Percentiles rank a stretch among this genome's conserved stretches.
Evolutionary conservation across 1,284 basidiomycete genomes (phyloP).

Genomic region (Macrocybe sp.): DNA sequence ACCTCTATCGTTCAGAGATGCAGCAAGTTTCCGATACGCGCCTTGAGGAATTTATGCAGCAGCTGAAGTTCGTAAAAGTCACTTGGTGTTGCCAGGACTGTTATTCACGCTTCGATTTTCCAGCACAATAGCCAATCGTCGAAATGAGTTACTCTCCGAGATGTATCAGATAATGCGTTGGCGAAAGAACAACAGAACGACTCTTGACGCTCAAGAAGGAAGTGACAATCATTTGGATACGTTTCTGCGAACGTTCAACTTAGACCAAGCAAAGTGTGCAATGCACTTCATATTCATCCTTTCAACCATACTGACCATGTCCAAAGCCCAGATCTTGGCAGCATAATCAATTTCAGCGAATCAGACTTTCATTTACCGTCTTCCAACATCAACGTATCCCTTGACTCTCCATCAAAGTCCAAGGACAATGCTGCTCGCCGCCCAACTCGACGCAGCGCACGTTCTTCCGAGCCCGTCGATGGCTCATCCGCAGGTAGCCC

Average conservation of each 20-base stretch:
- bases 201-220: constrained; percentile 32
- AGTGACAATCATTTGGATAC: constrained; percentile 38
- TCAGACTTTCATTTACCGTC: constrained; percentile 10
- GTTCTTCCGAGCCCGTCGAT: no score
- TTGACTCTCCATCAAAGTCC: no score
- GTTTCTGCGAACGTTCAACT: constrained; percentile 51
- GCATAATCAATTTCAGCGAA: constrained; percentile 27
- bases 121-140: constrained; percentile 54
- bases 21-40: no score
- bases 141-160: constrained; percentile 63
- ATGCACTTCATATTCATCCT: constrained; percentile 2
- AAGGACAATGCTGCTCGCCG: no score
- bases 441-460: no score
- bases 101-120: neutral
- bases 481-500: constrained; percentile 1
- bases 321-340: constrained; percentile 27
- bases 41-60: constrained; percentile 52
- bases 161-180: constrained; percentile 60
- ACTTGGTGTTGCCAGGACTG: neutral
- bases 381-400: neutral
- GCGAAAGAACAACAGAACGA: constrained; percentile 37
- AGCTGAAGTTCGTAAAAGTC: constrained; percentile 37
- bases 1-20: constrained; percentile 6
- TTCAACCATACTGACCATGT: constrained; percentile 6
- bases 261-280: constrained; percentile 41